Conservation (phyloP, 1,284 basidiomycete genomes). For the Apiotrichum akiyoshidainum region DNA sequence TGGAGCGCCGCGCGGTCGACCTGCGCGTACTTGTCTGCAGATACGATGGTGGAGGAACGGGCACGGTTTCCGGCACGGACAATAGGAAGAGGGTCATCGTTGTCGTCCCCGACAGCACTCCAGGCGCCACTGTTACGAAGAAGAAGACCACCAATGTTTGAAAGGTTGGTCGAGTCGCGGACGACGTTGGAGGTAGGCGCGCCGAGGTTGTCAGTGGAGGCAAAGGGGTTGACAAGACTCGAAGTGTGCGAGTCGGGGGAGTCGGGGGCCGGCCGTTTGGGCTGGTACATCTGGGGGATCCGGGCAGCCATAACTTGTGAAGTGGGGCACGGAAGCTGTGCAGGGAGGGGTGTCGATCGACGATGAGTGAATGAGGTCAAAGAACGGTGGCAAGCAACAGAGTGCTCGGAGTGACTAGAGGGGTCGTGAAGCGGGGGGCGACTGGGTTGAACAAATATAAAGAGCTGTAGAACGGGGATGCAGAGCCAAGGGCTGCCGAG, state of each 20-base stretch:
- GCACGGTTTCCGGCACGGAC: background rate
- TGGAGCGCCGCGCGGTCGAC: conserved; percentile 8
- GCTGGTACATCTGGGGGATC: conserved; percentile 17
- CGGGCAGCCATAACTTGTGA: conserved; percentile 10
- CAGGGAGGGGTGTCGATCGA: no score
- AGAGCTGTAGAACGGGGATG: background rate
- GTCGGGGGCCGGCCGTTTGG: background rate
- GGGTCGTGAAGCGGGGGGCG: no score
- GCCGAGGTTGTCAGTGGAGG: conserved; percentile 4
- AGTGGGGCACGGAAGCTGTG: no score
- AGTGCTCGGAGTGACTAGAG: no score
- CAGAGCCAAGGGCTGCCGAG: background rate
- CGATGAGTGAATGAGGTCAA: no score
- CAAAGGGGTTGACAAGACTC: conserved; percentile 7
- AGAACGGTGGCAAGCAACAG: no score
- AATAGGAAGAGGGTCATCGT: background rate
- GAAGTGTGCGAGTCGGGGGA: background rate
- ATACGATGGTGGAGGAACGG: conserved; percentile 2
- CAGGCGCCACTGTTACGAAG: background rate
- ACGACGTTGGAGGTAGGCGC: background rate
- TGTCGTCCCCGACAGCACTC: background rate
- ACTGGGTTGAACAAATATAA: no score
- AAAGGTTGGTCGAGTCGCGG: conserved; percentile 15
- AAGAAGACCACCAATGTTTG: conserved; percentile 19
- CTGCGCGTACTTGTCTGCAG: background rate